These are phyloP conservation scores for Atkinsonella hypoxylon DNA, from an alignment of 2,329 filamentous ascomycete species.

Conservation along the genomic window DNA sequence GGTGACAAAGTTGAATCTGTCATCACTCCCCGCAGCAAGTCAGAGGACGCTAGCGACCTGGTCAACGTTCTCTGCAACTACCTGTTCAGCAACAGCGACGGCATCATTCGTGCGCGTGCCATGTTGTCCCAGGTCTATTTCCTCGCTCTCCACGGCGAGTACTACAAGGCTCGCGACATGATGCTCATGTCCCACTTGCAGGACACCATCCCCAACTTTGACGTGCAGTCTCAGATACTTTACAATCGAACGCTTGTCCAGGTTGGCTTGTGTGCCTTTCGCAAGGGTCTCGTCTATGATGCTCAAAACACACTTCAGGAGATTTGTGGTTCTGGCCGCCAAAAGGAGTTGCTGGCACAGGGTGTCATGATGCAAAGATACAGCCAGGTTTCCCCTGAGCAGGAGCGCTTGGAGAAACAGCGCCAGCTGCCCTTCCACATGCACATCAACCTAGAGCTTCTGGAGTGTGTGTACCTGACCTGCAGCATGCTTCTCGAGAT, in stretches of 20 bases:
- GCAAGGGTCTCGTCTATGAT: conserved; percentile 91
- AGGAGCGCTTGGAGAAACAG: conserved; percentile 94
- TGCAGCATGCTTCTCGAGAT: conserved; percentile 99
- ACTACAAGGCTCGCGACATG: conserved; percentile 96
- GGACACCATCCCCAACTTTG: conserved; percentile 93
- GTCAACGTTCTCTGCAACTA: conserved; percentile 88
- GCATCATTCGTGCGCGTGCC: conserved; percentile 87
- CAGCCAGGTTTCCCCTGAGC: conserved; percentile 90
- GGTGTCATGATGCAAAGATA: conserved; percentile 98
- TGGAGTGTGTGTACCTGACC: conserved; percentile 96
- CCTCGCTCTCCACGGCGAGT: conserved; percentile 91
- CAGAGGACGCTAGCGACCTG: conserved; percentile 59
- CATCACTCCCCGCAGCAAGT: conserved; percentile 63
- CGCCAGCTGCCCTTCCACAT: conserved; percentile 98
- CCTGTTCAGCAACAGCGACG: conserved; percentile 86
- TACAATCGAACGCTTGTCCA: conserved; percentile 98
- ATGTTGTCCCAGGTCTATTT: conserved; percentile 99
- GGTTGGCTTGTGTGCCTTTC: conserved; percentile 96
- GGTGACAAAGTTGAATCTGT: conserved; percentile 58
- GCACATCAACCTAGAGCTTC: conserved; percentile 98
- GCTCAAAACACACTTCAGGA: conserved; percentile 96
- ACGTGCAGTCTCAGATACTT: conserved; percentile 92
- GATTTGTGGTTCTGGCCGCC: conserved; percentile 91
- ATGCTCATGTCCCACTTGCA: conserved; percentile 99
- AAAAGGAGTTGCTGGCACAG: conserved; percentile 96